phyloP scores from a whole-genome alignment of 73 alveolate genomes.

The Durusdinium trenchii region DNA sequence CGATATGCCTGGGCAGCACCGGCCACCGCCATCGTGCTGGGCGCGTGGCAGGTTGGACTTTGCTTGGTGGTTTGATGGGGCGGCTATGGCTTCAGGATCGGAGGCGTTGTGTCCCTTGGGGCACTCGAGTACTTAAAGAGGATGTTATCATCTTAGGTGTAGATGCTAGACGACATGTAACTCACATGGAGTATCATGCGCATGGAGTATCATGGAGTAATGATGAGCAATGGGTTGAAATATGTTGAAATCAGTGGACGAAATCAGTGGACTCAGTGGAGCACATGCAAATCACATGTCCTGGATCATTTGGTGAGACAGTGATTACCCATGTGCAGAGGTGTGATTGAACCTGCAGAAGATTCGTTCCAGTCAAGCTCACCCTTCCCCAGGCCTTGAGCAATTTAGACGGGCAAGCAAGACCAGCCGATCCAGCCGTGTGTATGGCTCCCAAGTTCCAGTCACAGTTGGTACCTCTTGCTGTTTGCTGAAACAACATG shows the following conservation, averaged over 20 bases:
- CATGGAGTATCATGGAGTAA: no score
- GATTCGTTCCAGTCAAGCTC: no score
- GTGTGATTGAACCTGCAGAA: no score
- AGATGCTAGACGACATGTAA: neutral
- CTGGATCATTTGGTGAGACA: neutral
- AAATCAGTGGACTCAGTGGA: no score
- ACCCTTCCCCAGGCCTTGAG: no score
- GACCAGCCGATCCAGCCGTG: no score
- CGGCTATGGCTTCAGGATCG: no score
- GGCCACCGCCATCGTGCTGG: slow-evolving; percentile 43
- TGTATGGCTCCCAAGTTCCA: no score
- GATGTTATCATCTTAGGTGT: neutral
- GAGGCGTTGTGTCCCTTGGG: neutral
- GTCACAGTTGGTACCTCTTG: no score
- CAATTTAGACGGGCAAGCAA: no score
- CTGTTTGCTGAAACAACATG: no score
- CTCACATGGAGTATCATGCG: neutral
- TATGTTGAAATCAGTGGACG: neutral
- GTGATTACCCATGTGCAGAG: neutral
- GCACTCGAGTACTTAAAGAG: neutral
- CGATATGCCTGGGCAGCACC: slow-evolving; percentile 46
- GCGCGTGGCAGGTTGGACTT: neutral
- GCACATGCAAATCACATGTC: no score
- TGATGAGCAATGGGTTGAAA: neutral
- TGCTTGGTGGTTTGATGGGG: neutral